Evolutionary conservation across 352 stramenopile species (phyloP), one percentile per base, ranked within the genome.

Genomic region (Aphanomyces astaci): DNA sequence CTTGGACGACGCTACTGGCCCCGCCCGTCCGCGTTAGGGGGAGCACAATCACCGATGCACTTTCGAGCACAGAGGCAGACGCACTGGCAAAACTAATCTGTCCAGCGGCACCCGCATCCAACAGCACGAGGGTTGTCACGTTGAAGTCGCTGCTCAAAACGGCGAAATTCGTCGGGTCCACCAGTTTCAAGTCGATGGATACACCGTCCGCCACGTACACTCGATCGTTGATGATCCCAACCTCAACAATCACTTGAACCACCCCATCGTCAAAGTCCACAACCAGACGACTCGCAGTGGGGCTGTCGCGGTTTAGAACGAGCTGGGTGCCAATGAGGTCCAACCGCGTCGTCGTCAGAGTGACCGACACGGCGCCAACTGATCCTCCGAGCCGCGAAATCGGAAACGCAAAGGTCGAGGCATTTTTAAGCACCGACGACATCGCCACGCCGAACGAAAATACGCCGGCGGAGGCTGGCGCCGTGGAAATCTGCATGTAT

Each of bases 91-190:
- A 88, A 31, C 74, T 76, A 1, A 90, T 54, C 28, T 75, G 77
- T 0, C 82, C 82, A 39, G 82, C 80, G 51, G 88, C 80, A 0
- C 75, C 81, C 60, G 88, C 82, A 49, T 90, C 82, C 0, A 81
- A n/a, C 55, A 90, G 86, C 1, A 72, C 78, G 25, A 90, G 78
- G 0, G 32, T 71, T 17, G 63, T 39, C 0, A 66, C 57, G 19
- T n/a, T 66, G 11, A 43, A 19, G 30, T 77, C 84, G 1, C 13
- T 64, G n/a, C 80, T 80, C 22, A 90, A 69, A 13, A 48, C 77
- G 0, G 78, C 76, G 10, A 46, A 25, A 0, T 64, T 45, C 11
- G 66, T 73, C 2, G 70, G 71, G 0, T 45, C 67, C 17, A 56
- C 62, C 10, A 90, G 64, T 1, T 71, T 54, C 3, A 90, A 66